These are phyloP conservation scores for Acacia acuminata DNA, from an alignment of 306 rosid genomes.

Conservation along the genomic window DNA sequence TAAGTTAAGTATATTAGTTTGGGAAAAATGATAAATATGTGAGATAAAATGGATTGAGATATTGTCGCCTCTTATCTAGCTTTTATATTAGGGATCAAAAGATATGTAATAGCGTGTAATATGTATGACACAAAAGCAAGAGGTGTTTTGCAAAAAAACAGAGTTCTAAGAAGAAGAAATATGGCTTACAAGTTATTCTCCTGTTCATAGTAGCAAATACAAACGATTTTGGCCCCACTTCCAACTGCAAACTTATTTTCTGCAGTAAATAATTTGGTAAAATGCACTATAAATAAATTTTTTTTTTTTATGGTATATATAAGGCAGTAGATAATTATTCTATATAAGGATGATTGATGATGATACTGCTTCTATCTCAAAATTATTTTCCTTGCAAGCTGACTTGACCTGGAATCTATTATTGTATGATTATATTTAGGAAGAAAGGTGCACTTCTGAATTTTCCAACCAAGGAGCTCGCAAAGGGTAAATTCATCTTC, in stretches of 20 bases:
- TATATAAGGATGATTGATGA: background rate
- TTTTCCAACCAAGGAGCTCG: no score
- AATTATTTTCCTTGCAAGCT: conserved; percentile 14
- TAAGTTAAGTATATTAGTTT: no score
- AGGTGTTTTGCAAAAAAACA: conserved; percentile 21
- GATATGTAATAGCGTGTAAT: background rate
- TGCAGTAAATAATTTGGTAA: conserved; percentile 38
- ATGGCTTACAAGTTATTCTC: conserved; percentile 82
- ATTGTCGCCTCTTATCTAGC: fast-evolving
- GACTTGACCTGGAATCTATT: conserved; percentile 21
- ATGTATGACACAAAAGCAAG: background rate
- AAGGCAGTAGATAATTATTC: background rate
- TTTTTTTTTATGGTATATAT: background rate
- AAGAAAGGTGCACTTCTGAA: conserved; percentile 13
- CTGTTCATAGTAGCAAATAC: conserved; percentile 96
- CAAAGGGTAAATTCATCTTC: no score
- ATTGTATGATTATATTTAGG: conserved; percentile 6
- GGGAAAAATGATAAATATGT: no score
- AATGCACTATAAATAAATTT: conserved; percentile 25
- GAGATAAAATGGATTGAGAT: no score
- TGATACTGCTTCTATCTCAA: background rate
- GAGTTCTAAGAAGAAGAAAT: conserved; percentile 4
- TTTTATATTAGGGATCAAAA: no score
- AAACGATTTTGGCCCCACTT: conserved; percentile 95
- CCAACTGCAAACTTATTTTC: conserved; percentile 99